These are phyloP conservation scores for Rhizopus microsporus DNA, from an alignment of 371 early-diverging fungal species.

Conservation along the genomic window DNA sequence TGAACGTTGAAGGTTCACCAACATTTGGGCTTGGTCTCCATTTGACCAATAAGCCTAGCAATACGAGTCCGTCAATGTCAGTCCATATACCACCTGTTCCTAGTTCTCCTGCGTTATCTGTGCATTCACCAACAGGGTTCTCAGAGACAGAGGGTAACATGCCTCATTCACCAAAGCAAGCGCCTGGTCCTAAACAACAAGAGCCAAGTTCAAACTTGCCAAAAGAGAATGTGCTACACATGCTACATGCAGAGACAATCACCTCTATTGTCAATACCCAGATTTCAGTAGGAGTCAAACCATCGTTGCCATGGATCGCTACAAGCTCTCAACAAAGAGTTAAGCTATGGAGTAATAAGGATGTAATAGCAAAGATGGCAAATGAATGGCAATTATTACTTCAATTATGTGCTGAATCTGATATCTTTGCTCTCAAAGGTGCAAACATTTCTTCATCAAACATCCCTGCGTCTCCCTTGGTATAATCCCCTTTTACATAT, in stretches of 20 bases:
- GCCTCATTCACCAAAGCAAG: slow-evolving; percentile 9
- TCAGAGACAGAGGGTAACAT: slow-evolving; percentile 14
- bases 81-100: slow-evolving; percentile 16
- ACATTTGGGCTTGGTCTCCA: slow-evolving; percentile 36
- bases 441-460: slow-evolving; percentile 6
- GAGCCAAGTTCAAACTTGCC: slow-evolving; percentile 1
- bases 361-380: slow-evolving; percentile 24
- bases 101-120: slow-evolving; percentile 20
- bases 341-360: slow-evolving; percentile 36
- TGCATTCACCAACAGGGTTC: slow-evolving; percentile 9
- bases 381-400: slow-evolving; percentile 37
- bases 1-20: slow-evolving; percentile 2
- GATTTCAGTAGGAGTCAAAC: slow-evolving; percentile 33
- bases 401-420: slow-evolving; percentile 25
- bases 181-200: background rate
- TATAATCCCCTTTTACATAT: background rate
- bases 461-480: slow-evolving; percentile 2
- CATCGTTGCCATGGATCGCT: slow-evolving; percentile 38
- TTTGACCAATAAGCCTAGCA: slow-evolving; percentile 16
- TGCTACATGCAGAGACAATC: slow-evolving; percentile 34
- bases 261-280: slow-evolving; percentile 37
- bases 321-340: slow-evolving; percentile 15
- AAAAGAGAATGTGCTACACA: slow-evolving; percentile 20
- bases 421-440: slow-evolving; percentile 1
- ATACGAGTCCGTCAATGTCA: background rate